A percentile compares a stretch with the other conserved stretches of the same genome.
Evolutionary conservation across 345 rosid genomes (phyloP).

Genomic region (Pugionium dolabratum): DNA sequence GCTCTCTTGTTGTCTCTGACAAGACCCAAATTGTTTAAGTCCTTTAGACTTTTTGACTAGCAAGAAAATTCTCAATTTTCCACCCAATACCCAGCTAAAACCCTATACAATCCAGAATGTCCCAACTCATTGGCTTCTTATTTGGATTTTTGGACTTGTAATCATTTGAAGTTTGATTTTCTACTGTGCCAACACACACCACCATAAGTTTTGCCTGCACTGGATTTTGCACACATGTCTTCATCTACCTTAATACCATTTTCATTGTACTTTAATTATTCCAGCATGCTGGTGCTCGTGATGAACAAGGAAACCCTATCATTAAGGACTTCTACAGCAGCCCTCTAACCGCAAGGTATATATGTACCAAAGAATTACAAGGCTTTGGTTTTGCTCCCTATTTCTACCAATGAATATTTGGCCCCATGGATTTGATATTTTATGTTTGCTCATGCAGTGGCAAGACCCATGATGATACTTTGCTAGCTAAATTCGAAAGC

Average conservation of each 20-base stretch:
- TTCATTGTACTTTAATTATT: constrained; percentile 22
- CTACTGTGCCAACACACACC: neutral
- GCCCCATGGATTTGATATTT: constrained; percentile 19
- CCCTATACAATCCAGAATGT: neutral
- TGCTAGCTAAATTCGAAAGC: constrained; percentile 80
- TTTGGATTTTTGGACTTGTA: no score
- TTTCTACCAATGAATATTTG: constrained; percentile 6
- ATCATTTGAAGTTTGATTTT: no score
- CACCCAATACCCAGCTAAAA: no score
- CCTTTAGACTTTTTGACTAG: neutral
- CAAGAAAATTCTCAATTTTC: no score
- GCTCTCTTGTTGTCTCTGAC: neutral
- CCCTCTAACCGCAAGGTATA: constrained; percentile 92
- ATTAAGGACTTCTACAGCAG: constrained; percentile 80
- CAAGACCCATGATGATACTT: constrained; percentile 68
- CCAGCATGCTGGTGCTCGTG: constrained; percentile 84
- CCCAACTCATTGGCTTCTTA: neutral
- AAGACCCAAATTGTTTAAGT: neutral
- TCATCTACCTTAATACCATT: neutral
- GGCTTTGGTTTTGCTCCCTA: constrained; percentile 25
- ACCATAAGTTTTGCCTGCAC: neutral
- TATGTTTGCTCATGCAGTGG: constrained; percentile 59
- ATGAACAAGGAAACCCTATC: constrained; percentile 76
- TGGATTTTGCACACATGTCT: constrained; percentile 19
- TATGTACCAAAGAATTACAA: constrained; percentile 19